A percentile compares a stretch with the other conserved stretches of the same genome.
Evolutionary conservation across 2,329 filamentous ascomycete genomes (phyloP).

Genomic region (Tympanopsis confertula): DNA sequence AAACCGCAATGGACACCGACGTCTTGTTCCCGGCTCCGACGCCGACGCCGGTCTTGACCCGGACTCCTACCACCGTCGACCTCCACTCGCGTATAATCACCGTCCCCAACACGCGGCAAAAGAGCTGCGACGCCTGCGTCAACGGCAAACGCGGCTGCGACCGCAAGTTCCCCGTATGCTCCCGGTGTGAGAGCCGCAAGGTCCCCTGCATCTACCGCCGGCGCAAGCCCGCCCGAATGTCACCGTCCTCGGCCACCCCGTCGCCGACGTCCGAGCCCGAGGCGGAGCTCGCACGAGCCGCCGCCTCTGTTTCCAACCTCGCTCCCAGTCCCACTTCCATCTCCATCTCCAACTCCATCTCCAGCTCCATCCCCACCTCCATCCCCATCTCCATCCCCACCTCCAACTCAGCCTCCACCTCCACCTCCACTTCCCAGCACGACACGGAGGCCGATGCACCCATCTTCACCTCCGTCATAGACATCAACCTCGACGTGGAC

Average conservation of each 20-base stretch:
- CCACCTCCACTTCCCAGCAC: no score
- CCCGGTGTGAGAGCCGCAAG: slow-evolving; percentile 27
- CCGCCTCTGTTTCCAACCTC: not conserved
- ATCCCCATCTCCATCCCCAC: not conserved
- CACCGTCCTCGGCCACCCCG: not conserved
- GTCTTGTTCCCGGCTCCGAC: no score
- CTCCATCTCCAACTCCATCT: not conserved
- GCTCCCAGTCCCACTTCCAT: not conserved
- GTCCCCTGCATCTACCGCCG: slow-evolving; percentile 26
- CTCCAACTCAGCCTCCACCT: no score
- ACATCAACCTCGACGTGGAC: slow-evolving; percentile 3
- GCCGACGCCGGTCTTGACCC: no score
- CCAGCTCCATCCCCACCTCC: not conserved
- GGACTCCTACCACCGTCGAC: no score
- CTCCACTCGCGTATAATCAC: no score
- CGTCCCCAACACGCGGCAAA: slow-evolving; percentile 41
- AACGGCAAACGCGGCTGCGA: slow-evolving; percentile 34
- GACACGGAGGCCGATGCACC: no score
- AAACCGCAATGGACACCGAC: no score
- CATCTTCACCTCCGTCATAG: not conserved
- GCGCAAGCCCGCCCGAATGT: not conserved
- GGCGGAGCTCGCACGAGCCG: not conserved
- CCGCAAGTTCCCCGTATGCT: slow-evolving; percentile 28
- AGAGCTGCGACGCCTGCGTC: slow-evolving; percentile 36
- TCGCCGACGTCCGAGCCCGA: not conserved